These are phyloP conservation scores for Nicotiana tabacum DNA, from an alignment of 257 asterid species.

Conservation along the genomic window DNA sequence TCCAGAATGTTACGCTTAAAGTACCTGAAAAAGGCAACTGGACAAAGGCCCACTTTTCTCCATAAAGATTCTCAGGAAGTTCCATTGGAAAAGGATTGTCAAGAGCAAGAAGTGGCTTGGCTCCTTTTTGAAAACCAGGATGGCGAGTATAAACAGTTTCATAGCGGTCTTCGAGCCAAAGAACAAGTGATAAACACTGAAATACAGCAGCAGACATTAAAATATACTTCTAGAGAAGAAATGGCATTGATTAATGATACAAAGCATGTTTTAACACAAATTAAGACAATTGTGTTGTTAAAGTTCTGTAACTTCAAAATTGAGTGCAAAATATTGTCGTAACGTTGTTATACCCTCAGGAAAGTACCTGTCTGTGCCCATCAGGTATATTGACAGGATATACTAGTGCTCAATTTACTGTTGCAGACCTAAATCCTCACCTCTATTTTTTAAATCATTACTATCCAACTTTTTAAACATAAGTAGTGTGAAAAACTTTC, in stretches of 20 bases:
- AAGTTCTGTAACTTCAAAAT: not conserved
- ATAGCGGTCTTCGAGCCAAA: slow-evolving; percentile 96
- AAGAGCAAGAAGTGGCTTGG: slow-evolving; percentile 66
- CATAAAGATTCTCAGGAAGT: slow-evolving; percentile 84
- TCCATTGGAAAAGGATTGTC: slow-evolving; percentile 89
- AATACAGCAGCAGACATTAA: slow-evolving; percentile 7
- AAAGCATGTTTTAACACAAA: not conserved
- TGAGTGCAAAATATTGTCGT: not conserved
- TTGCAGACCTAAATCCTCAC: not conserved
- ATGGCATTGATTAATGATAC: not conserved
- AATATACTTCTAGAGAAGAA: not conserved
- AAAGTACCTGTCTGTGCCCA: not conserved
- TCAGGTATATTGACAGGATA: not conserved
- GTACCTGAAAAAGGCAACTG: slow-evolving; percentile 85
- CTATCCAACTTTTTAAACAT: not conserved
- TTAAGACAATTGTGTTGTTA: not conserved
- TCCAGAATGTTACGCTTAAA: not conserved
- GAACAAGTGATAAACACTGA: slow-evolving; percentile 82
- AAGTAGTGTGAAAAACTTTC: not conserved
- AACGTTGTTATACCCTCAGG: not conserved
- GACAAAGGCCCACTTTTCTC: slow-evolving; percentile 95
- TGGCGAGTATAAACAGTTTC: slow-evolving; percentile 75
- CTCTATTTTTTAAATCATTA: not conserved
- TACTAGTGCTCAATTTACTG: not conserved
- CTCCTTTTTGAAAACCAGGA: slow-evolving; percentile 84